Evolutionary conservation across 208 protist genomes (phyloP), one percentile per base, ranked within the genome.

Genomic region (Naegleria fowleri): DNA sequence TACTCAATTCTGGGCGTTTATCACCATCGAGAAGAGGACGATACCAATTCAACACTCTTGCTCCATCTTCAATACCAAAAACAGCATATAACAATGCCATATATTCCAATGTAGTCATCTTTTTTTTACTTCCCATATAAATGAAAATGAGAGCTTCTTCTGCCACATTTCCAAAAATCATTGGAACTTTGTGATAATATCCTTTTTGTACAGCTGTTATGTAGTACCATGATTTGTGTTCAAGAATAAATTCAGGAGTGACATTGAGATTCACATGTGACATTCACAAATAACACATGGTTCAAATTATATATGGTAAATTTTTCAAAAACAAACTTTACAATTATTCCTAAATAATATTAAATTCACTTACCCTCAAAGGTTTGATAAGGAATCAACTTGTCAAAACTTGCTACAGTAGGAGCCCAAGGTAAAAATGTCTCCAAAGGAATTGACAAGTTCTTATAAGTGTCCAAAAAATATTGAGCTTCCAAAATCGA

Each of bases 401-500:
- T n/a, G n/a, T 33, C 67, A 75, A 29, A 29, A 11, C 6, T 36
- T 36, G 16, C 7, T 36, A 93, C 59, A 11, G 79, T 36, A 15
- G 91, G 90, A 55, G 76, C 48, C 91, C 91, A 93, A 25, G 87
- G 48, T 40, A 89, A 43, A 19, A 89, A 67, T 9, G 48, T 39
- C 19, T 36, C 43, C 19, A 88, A 88, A 43, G 85, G 85, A 79
- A 79, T 79, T 25, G 67, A 79, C 9, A 79, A 79, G 9, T 79
- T 79, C 29, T 29, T 79, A 79, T 79, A 79, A 36, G 0, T 79
- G 9, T 79, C 67, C 16, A 79, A 36, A n/a, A 15, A 79, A 79
- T 79, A 79, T 79, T 79, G 67, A 36, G 25, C 67, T 13, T 79
- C 25, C 7, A 79, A 33, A 36, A 79, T 79, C 9, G 19, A 13